These are phyloP conservation scores for Leptographium lundbergii DNA, from an alignment of 2,329 filamentous ascomycete genomes.

Conservation along the genomic window DNA sequence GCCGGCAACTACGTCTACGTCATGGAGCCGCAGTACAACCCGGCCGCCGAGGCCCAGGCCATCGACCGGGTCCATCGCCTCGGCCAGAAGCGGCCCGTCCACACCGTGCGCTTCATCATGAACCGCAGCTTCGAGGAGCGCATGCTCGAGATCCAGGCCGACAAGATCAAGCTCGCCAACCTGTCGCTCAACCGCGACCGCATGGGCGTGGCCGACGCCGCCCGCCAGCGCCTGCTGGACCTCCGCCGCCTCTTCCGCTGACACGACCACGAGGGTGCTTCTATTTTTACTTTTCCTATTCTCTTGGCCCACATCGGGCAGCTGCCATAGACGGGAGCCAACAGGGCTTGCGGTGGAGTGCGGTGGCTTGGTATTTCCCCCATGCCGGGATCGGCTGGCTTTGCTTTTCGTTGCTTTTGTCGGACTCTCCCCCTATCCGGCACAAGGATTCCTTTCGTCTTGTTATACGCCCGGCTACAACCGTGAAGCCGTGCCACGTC, in stretches of 20 bases:
- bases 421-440: too few species aligned
- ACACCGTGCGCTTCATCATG: conserved; percentile 87
- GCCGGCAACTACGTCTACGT: conserved; percentile 79
- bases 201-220: conserved; percentile 31
- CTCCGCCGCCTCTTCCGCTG: conserved; percentile 40
- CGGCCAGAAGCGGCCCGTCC: conserved; percentile 78
- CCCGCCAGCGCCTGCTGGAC: conserved; percentile 29
- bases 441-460: too few species aligned
- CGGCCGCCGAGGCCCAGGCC: conserved; percentile 86
- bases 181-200: conserved; percentile 30
- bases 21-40: conserved; percentile 98
- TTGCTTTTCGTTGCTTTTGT: neutral
- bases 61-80: conserved; percentile 86
- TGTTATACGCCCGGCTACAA: too few species aligned
- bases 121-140: conserved; percentile 82
- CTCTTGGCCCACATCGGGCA: too few species aligned
- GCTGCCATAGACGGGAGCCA: neutral
- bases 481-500: neutral
- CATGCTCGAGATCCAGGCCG: conserved; percentile 78
- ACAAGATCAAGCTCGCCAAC: conserved; percentile 84
- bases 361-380: neutral
- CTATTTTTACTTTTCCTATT: neutral
- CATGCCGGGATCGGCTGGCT: neutral
- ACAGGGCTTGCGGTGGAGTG: neutral
- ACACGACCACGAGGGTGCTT: too few species aligned